Evolutionary conservation across 1,284 basidiomycete species (phyloP), one percentile per base, ranked within the genome.

Genomic region (Jaminaea rosea): DNA sequence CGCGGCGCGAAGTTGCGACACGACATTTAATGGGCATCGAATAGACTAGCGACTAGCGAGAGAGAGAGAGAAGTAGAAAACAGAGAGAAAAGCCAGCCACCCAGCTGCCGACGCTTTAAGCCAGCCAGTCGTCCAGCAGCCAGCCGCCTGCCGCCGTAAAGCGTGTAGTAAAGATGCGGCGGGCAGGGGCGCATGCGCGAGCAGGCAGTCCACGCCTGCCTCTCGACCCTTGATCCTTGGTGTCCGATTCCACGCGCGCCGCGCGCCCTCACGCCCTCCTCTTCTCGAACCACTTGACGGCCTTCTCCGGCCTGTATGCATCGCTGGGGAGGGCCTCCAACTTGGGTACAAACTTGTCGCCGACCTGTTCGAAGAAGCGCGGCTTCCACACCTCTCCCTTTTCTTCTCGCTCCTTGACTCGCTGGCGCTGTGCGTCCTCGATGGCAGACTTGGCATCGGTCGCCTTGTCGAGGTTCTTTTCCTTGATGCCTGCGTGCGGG

Each of bases 381-480:
- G 88, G 82, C 21, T 80, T 76, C 66, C 81, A 84, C 57, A 78
- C 78, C 55, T 83, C 79, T 2, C 85, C 84, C 8, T 76, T 81
- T 69, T 87, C 87, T 55, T 94, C 91, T 53, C 88, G 80, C 71
- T 78, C 77, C 62, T 80, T 81, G n/a, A 87, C 83, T 45, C 82
- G 76, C 62, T 92, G 87, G 47, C 93, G 80, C 75, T 98, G 93
- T 26, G 83, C 83, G 65, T 96, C 91, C 77, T 99, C 93, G 1
- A 99, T 89, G 11, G 80, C 80, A 0, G 83, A 82, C 79, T 99
- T 99, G 44, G 87, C 87, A 36, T 83, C 82, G 8, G 92, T 96
- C 10, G 94, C 94, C 23, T 83, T 85, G 65, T 91, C 88, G 85
- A 97, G 91, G 74, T 99, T 88, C 69, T 86, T 88, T 41, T 79